phyloP scores from a whole-genome alignment of 208 protist species.

The Leishmania amazonensis region DNA sequence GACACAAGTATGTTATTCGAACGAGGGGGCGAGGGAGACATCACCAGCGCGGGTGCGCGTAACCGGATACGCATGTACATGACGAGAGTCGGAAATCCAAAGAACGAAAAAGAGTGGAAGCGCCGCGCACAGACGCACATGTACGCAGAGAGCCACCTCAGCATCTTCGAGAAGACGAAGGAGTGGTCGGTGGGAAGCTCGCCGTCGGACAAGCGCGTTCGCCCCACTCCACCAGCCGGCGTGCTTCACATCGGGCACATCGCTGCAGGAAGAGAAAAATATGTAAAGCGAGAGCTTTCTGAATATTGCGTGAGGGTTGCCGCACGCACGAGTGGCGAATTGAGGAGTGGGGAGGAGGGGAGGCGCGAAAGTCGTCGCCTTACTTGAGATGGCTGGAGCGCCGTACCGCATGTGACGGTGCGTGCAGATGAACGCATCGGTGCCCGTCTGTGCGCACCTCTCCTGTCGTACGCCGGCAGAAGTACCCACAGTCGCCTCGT shows the following conservation, averaged over 20 bases:
- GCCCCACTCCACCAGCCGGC: neutral
- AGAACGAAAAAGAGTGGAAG: neutral
- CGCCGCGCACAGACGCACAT: neutral
- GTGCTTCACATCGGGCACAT: neutral
- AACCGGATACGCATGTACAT: neutral
- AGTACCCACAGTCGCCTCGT: neutral
- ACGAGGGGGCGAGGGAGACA: neutral
- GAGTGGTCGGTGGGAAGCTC: neutral
- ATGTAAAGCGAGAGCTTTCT: neutral
- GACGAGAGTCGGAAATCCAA: neutral
- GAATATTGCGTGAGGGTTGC: neutral
- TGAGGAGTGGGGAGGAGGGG: neutral
- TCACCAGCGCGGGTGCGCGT: too few relatives aligned
- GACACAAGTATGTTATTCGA: neutral
- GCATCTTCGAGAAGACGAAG: neutral
- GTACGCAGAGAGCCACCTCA: neutral
- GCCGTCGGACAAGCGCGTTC: neutral
- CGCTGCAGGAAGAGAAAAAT: neutral
- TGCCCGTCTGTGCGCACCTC: neutral
- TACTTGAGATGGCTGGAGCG: neutral
- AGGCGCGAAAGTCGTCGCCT: neutral
- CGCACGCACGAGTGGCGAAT: neutral
- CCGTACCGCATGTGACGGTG: neutral
- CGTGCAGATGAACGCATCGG: neutral
- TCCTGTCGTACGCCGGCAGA: neutral